Conservation (phyloP, 2,329 filamentous ascomycete genomes). For the Dothidotthia symphoricarpi region DNA sequence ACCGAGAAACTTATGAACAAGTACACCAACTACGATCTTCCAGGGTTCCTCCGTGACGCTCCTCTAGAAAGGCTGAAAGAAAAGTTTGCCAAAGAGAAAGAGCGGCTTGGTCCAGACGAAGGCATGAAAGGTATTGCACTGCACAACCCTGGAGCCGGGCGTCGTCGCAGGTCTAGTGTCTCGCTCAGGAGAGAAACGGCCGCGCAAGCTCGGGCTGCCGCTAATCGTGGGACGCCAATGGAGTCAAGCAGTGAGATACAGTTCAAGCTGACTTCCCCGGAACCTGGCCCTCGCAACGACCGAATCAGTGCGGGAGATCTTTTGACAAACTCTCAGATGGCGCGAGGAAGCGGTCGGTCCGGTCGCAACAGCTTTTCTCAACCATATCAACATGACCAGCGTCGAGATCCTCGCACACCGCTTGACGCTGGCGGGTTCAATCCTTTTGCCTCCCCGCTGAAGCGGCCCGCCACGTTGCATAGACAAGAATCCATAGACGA, state of each 20-base stretch:
- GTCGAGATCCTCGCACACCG: conserved; percentile 46
- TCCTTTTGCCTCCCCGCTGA: conserved; percentile 39
- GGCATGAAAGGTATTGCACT: conserved; percentile 89
- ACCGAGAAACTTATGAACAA: conserved; percentile 93
- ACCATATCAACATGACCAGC: conserved; percentile 45
- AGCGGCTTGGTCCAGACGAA: conserved; percentile 77
- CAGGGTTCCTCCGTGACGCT: conserved; percentile 82
- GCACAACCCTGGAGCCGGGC: conserved; percentile 71
- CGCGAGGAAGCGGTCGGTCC: conserved; percentile 58
- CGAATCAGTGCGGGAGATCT: conserved; percentile 63
- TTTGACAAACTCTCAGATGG: conserved; percentile 71
- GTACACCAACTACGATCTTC: conserved; percentile 86
- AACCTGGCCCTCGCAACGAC: conserved; percentile 28
- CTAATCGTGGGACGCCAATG: conserved; percentile 45
- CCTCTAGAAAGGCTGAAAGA: conserved; percentile 83
- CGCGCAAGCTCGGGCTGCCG: conserved; percentile 61
- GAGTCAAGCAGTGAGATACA: conserved; percentile 23
- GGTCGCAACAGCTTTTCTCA: conserved; percentile 49
- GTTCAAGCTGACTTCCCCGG: conserved; percentile 25
- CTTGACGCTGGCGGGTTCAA: conserved; percentile 46
- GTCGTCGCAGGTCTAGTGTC: conserved; percentile 68
- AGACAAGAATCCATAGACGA: conserved; percentile 83
- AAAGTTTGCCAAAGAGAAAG: conserved; percentile 83
- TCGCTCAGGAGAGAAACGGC: conserved; percentile 73
- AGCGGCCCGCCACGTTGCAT: conserved; percentile 51